These are phyloP conservation scores for Hypoxylon subgilvum DNA, from an alignment of 495 filamentous ascomycete species.

Conservation along the genomic window DNA sequence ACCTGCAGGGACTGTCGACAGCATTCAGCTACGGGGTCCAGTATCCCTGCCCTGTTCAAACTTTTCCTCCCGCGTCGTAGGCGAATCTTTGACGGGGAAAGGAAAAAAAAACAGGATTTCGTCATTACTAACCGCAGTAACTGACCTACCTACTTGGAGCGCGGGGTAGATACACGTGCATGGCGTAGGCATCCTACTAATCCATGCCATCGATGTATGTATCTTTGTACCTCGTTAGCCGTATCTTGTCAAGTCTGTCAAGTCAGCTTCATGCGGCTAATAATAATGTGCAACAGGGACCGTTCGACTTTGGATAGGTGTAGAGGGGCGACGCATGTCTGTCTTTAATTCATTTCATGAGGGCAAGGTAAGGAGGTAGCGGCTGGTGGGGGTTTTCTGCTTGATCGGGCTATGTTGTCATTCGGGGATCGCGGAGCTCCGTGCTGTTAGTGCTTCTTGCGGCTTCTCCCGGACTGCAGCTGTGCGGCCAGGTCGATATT, in stretches of 20 bases:
- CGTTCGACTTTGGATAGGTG: too few relatives aligned
- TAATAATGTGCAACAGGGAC: neutral
- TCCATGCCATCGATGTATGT: neutral
- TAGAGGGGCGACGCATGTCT: too few relatives aligned
- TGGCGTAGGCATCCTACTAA: neutral
- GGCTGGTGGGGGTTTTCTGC: too few relatives aligned
- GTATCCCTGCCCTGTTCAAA: neutral
- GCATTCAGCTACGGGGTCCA: too few relatives aligned
- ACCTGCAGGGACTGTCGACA: conserved; percentile 1
- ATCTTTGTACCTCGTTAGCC: neutral
- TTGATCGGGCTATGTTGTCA: too few relatives aligned
- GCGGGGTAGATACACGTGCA: conserved; percentile 6
- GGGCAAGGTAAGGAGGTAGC: too few relatives aligned
- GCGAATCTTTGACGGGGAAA: neutral
- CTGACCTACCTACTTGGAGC: conserved; percentile 14
- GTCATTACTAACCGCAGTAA: conserved; percentile 24
- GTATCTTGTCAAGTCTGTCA: neutral
- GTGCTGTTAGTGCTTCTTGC: too few relatives aligned
- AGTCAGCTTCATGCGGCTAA: conserved; percentile 27
- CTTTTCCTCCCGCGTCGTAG: neutral
- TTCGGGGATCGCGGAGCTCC: too few relatives aligned
- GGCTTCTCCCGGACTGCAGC: too few relatives aligned
- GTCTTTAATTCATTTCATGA: too few relatives aligned
- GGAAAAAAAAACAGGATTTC: conserved; percentile 30
- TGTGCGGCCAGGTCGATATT: too few relatives aligned